Base-by-base conservation (phyloP, 176 grass and related monocot species). In the Dactylis glomerata region DNA sequence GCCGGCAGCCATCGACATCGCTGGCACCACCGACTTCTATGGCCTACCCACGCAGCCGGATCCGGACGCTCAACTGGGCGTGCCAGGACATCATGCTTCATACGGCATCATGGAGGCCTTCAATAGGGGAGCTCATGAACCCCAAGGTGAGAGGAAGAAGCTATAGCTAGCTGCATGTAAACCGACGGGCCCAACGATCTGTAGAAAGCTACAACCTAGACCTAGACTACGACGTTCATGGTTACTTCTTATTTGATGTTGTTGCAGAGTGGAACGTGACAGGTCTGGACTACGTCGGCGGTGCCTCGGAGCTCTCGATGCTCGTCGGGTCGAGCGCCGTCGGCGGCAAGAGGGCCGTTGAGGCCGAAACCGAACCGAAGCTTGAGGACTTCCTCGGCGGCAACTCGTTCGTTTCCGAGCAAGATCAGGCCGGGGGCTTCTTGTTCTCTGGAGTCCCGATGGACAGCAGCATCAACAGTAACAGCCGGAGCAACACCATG, bases 331-430 rank as follows among this genome's bases (percentile, higher is more conserved):
- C 91, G 2, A 95, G 96, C 52, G 86, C 86, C 12, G 81, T 71
- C 74, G 56, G 66, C 8, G 83, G 86, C 6, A 92, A 86, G 47
- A 82, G 57, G 66, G 77, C 68, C 32, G 44, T 86, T 17, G 90
- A 86, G 47, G 40, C 40, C 12, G 87, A 86, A 41, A 36, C 58
- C 87, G 89, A 96, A 50, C 93, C 96, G 31, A 99, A 96, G 88
- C 93, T 99, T 0, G 96, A 99, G 83, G 96, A 99, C 63, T 99
- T 99, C 84, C 96, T 99, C 24, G 91, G 91, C 19, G 88, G 91
- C 30, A 90, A 94, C 78, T 99, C 96, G 10, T 99, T 96, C 64
- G 88, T 90, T 66, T 82, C 93, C 23, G 89, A 92, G 69, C 96
- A 94, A 50, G 89, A 96, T 38, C 91, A 96, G 30, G 83, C 75